Percentiles rank a stretch among this genome's conserved stretches.
Evolutionary conservation across 352 stramenopile species (phyloP).

Genomic region (Pythium rhizo-oryzae): DNA sequence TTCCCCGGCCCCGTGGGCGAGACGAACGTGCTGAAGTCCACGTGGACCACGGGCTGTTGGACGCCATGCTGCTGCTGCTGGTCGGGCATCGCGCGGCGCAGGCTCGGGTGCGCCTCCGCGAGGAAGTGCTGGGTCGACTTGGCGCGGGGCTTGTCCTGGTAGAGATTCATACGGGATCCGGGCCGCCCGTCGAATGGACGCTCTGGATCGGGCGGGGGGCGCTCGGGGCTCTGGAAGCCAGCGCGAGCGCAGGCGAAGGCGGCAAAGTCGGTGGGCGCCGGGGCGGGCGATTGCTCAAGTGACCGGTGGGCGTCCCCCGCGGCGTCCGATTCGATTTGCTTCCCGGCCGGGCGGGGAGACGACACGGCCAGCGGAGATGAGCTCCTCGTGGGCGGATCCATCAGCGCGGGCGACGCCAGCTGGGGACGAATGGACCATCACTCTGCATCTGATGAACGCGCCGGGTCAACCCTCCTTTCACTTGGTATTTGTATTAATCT

Average conservation of each 20-base stretch:
- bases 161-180: background rate
- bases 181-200: background rate
- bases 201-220: too few relatives aligned
- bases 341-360: background rate
- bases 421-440: background rate
- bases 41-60: slow-evolving; percentile 19
- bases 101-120: slow-evolving; percentile 22
- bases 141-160: slow-evolving; percentile 1
- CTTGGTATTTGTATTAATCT: background rate
- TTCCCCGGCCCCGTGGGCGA: slow-evolving; percentile 6
- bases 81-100: slow-evolving; percentile 18
- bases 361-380: slow-evolving; percentile 2
- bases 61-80: background rate
- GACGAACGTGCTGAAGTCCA: slow-evolving; percentile 25
- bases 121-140: slow-evolving; percentile 13
- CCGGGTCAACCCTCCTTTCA: background rate
- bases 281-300: background rate
- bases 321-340: background rate
- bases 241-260: background rate
- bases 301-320: background rate
- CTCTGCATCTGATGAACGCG: background rate
- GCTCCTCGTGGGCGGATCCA: slow-evolving; percentile 6
- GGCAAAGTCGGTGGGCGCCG: background rate
- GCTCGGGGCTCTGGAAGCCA: too few relatives aligned
- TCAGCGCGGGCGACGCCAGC: slow-evolving; percentile 1